Evolutionary conservation across 164 flowering plant genomes (phyloP).

Genomic region (Saururus chinensis): DNA sequence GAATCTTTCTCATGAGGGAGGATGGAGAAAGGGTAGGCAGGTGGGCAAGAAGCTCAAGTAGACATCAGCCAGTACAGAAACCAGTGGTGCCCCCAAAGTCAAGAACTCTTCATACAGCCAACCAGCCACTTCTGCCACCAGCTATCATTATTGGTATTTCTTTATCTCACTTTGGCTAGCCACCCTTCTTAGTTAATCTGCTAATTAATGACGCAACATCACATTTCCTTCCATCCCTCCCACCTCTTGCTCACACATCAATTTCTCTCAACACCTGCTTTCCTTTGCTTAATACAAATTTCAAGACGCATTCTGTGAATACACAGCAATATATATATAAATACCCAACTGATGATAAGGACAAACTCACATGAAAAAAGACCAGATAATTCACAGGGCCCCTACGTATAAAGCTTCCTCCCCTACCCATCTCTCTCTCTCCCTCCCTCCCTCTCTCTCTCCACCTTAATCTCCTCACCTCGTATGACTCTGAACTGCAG

Average conservation of each 20-base stretch:
- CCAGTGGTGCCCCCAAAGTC: not conserved
- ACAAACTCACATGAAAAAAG: constrained; percentile 68
- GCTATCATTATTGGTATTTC: too few relatives aligned
- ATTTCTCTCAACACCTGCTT: too few relatives aligned
- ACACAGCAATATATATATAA: constrained; percentile 2
- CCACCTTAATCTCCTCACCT: not conserved
- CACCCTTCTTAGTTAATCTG: too few relatives aligned
- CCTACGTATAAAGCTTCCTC: constrained; percentile 19
- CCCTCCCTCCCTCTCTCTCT: constrained; percentile 1
- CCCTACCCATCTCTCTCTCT: not conserved
- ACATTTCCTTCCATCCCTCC: too few relatives aligned
- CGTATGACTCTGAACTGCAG: not conserved
- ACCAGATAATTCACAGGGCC: constrained; percentile 45
- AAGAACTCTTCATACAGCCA: not conserved
- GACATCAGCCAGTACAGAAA: not conserved
- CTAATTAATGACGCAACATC: too few relatives aligned
- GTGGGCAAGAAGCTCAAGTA: not conserved
- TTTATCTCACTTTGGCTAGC: too few relatives aligned
- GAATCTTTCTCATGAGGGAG: not conserved
- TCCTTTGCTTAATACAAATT: too few relatives aligned
- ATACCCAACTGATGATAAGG: constrained; percentile 38
- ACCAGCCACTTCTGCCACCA: not conserved
- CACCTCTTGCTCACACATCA: too few relatives aligned
- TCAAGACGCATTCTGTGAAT: too few relatives aligned
- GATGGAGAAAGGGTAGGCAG: not conserved